Base-by-base conservation (phyloP, 768 basidiomycete species). In the Pisolithus orientalis region DNA sequence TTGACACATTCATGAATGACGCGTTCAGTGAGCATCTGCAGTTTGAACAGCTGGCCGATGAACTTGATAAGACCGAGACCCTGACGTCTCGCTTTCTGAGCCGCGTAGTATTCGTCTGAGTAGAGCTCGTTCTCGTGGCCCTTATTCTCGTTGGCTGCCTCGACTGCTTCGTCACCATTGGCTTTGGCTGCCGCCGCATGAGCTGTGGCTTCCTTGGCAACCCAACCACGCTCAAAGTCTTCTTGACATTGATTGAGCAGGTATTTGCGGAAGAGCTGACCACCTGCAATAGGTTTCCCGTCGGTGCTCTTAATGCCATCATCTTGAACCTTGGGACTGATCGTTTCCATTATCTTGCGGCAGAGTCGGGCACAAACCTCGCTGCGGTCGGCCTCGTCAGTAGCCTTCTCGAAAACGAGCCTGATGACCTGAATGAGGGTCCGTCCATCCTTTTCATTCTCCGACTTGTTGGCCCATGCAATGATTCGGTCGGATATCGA, bases 1-100 rank as follows among this genome's bases (percentile, higher is more conserved):
- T 93, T 92, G 66, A 98, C 84, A 76, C 94, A 98, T 70, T 93
- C 90, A 75, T 94, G 90, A 90, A 98, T 99, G 2, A 98, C 95
- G 59, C 92, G 86, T 73, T 94, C 92, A 45, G 93, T 94, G 50
- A 98, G 76, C 93, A 97, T 96, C 72, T 91, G 89, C n/a, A 99
- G 76, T 74, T 97, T 97, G 86, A 93, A 99, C 50, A 98, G 76
- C 72, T 99, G 94, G 57, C 95, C 94, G 57, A 98, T 97, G 74
- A 99, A 94, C 70, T 90, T 91, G 75, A 97, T 93, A 59, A 99
- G 80, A 75, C 95, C 93, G 11, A 97, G 85, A 68, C 95, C 94
- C 57, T 91, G 90, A 55, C 94, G 90, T 75, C 96, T 98, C 39
- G 94, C 95, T 76, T 95, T 96, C 70, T 94, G 88, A 14, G 92